phyloP scores from a whole-genome alignment of 83 land plant genomes.

The Isoetes engelmannii region DNA sequence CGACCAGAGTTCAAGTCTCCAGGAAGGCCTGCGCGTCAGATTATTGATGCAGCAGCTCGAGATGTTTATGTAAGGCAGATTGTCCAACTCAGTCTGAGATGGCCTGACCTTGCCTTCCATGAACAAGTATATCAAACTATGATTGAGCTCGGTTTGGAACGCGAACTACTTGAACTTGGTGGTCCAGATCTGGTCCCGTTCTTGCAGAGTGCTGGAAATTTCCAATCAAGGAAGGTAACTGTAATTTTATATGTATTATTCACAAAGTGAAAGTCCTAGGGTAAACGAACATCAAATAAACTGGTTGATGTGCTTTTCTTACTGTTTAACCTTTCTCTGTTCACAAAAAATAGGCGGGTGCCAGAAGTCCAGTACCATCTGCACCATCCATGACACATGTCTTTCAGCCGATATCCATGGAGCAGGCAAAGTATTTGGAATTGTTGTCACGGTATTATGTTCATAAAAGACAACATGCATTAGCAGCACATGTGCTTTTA shows the following conservation, averaged over 20 bases:
- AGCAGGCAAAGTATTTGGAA: constrained; percentile 69
- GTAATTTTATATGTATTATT: neutral
- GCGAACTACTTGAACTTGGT: constrained; percentile 87
- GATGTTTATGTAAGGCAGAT: constrained; percentile 74
- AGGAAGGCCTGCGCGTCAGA: constrained; percentile 23
- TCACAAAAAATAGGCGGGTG: neutral
- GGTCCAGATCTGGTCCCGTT: constrained; percentile 96
- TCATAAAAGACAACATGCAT: constrained; percentile 75
- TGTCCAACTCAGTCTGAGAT: constrained; percentile 83
- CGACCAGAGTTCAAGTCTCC: constrained; percentile 42
- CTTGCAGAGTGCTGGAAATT: constrained; percentile 73
- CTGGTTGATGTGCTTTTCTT: too few relatives aligned
- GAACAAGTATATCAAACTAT: constrained; percentile 66
- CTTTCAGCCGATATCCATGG: constrained; percentile 33
- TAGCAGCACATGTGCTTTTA: constrained; percentile 81
- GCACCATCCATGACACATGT: constrained; percentile 27
- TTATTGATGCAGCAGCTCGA: constrained; percentile 57
- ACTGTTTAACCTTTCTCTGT: neutral
- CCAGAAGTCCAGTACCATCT: constrained; percentile 20
- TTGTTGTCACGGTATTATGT: constrained; percentile 87
- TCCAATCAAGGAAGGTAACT: constrained; percentile 51
- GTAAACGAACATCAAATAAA: too few relatives aligned
- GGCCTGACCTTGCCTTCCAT: constrained; percentile 83
- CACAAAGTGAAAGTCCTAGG: neutral
- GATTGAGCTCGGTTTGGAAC: constrained; percentile 91